Conservation (phyloP, 306 rosid genomes). For the Glycine tomentella region DNA sequence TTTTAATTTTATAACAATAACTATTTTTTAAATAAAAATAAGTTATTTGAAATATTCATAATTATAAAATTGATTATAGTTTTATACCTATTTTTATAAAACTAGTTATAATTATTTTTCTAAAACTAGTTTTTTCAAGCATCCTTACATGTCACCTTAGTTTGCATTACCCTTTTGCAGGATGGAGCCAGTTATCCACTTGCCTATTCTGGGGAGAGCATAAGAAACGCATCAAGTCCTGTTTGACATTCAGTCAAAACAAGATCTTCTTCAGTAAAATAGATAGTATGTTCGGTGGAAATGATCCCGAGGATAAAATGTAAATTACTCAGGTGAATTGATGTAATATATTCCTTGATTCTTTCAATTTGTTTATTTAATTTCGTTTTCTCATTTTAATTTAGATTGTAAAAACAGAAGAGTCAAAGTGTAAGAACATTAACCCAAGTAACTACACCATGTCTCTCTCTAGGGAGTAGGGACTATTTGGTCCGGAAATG, state of each 20-base stretch:
- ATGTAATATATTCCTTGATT: slow-evolving; percentile 31
- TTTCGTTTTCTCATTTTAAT: slow-evolving; percentile 4
- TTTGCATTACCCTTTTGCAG: slow-evolving; percentile 29
- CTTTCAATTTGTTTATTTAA: not conserved
- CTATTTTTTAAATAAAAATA: no score
- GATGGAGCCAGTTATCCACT: slow-evolving; percentile 41
- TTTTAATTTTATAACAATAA: no score
- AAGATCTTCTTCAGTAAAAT: not conserved
- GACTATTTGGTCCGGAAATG: not conserved
- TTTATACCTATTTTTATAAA: no score
- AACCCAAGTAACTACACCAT: not conserved
- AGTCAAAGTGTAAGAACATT: not conserved
- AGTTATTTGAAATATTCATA: no score
- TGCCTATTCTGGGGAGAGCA: slow-evolving; percentile 41
- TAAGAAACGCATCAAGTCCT: slow-evolving; percentile 27
- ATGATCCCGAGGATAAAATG: not conserved
- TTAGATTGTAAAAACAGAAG: slow-evolving; percentile 12
- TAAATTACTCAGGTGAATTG: slow-evolving; percentile 25
- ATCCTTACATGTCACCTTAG: not conserved
- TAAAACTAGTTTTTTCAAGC: no score
- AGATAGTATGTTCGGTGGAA: slow-evolving; percentile 9
- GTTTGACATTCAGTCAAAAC: slow-evolving; percentile 24
- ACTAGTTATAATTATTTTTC: no score
- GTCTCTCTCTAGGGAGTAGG: not conserved
- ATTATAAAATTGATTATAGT: no score